Evolutionary conservation across 257 asterid species (phyloP), one percentile per base, ranked within the genome.

Genomic region (Lycium barbarum): DNA sequence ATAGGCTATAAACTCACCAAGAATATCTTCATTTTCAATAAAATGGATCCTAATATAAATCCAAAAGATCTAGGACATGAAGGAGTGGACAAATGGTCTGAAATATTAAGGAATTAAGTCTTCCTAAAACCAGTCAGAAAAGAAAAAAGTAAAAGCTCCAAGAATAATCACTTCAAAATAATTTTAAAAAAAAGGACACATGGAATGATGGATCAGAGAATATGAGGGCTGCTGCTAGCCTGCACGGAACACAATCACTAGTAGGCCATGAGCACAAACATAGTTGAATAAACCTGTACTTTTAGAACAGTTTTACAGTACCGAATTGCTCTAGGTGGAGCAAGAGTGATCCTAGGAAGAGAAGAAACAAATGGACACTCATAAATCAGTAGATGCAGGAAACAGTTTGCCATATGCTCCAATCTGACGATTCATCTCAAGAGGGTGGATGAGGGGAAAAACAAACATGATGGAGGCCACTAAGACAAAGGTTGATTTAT

Each of bases 391-490:
- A 43, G 18, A 72, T 72, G 80, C 57, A 43, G 57, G 57, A 72
- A 43, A 43, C 15, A 72, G 57, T 43, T 72, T 43, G 57, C 12
- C 79, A 43, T 43, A 43, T 35, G 79, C 57, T 71, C 57, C 57
- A 71, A 43, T 71, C 80, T 72, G 80, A 72, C 18, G 80, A 47
- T 45, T 43, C 80, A 72, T 45, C 80, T 72, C 38, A 72, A 72
- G 38, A 43, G 58, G 58, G 80, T 72, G 58, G 9, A 20, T 72
- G 80, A 72, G 58, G 38, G 38, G 5, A 2, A n/a, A 71, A 8
- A 18, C 45, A 72, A 45, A n/a, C 3, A 72, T 43, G 80, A 72
- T 45, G 58, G 36, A 72, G 57, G 3, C n/a, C 18, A 22, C 38
- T n/a, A 72, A 72, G 58, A 72, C 7, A 72, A 72, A 72, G 58